Evolutionary conservation across 148 eudicot species (phyloP).

Genomic region (Nepenthes gracilis): DNA sequence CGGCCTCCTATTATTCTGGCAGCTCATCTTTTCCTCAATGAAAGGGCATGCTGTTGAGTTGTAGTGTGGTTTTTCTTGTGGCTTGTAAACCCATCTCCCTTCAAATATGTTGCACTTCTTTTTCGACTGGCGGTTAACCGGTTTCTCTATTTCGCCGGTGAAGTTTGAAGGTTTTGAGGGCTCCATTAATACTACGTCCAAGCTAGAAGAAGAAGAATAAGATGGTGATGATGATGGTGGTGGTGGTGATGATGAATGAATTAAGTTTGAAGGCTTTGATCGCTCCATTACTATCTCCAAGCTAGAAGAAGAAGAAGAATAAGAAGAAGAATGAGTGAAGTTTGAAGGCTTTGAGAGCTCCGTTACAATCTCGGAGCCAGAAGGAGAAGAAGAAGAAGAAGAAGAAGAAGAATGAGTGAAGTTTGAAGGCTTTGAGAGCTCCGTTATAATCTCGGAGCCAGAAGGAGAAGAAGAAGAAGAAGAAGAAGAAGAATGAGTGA

Average conservation of each 20-base stretch:
- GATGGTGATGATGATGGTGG: neutral
- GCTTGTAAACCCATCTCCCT: conserved; percentile 31
- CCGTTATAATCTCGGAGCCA: no score
- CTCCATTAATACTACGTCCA: no score
- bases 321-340: no score
- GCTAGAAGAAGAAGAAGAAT: no score
- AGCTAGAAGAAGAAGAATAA: neutral
- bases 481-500: no score
- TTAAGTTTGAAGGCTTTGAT: no score
- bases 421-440: no score
- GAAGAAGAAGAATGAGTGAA: no score
- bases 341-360: no score
- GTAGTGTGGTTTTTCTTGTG: conserved; percentile 6
- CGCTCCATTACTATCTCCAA: no score
- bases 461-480: neutral
- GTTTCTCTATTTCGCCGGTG: neutral
- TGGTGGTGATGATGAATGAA: neutral
- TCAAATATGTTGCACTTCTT: conserved; percentile 18
- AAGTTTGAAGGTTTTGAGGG: neutral
- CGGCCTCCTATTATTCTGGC: conserved; percentile 27
- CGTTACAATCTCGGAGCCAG: no score
- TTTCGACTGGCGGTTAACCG: neutral
- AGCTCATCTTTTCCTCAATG: conserved; percentile 19
- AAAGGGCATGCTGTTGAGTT: conserved; percentile 17
- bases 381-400: neutral